A percentile compares a stretch with the other conserved stretches of the same genome.
Conservation (phyloP, 75 land plant genomes). For the Pinus albicaulis region DNA sequence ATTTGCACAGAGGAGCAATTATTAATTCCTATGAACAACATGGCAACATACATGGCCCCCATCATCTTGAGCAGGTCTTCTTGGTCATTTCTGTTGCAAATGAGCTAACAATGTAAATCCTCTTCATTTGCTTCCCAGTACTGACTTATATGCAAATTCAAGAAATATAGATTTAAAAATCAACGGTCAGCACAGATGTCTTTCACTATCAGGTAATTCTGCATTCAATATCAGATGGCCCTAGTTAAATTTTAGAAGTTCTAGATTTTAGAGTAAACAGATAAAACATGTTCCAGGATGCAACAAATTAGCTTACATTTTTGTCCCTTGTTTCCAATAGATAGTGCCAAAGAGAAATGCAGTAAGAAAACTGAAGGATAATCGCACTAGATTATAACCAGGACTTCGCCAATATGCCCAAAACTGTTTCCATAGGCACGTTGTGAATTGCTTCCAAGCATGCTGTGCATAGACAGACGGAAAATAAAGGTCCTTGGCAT, state of each 20-base stretch:
- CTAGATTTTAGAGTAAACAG: neutral
- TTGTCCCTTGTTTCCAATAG: constrained; percentile 62
- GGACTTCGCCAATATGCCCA: constrained; percentile 82
- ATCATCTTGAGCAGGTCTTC: constrained; percentile 22
- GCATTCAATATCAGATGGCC: neutral
- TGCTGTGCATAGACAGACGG: constrained; percentile 31
- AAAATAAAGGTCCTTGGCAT: constrained; percentile 20
- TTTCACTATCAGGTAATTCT: neutral
- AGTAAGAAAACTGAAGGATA: constrained; percentile 36
- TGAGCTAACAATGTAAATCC: neutral
- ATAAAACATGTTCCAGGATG: neutral
- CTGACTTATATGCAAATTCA: neutral
- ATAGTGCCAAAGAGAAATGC: constrained; percentile 56
- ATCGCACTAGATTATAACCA: constrained; percentile 59
- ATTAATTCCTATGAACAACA: constrained; percentile 29
- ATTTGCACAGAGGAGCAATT: constrained; percentile 45
- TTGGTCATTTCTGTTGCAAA: constrained; percentile 20
- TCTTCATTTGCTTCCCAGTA: neutral
- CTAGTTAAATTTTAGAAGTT: neutral
- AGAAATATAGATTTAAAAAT: neutral
- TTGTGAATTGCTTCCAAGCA: constrained; percentile 22
- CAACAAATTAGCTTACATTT: constrained; percentile 34
- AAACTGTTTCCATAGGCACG: constrained; percentile 61
- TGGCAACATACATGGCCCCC: constrained; percentile 40
- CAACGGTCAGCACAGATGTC: neutral